A percentile compares a stretch with the other conserved stretches of the same genome.
phyloP scores from a whole-genome alignment of 805 yeast genomes.

The Hyphopichia homilentoma region DNA sequence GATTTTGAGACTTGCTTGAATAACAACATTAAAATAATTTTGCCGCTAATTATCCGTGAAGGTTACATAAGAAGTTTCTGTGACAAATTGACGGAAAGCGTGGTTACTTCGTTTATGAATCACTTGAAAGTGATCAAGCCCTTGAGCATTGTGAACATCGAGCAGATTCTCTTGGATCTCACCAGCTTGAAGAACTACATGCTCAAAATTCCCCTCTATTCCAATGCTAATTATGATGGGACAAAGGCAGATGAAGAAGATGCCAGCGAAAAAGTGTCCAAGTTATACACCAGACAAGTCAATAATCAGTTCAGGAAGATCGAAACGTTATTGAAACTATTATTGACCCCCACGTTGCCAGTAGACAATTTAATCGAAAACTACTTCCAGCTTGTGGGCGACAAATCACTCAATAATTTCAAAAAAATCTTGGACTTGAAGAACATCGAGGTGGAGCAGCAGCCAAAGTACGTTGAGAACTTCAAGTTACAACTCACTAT shows the following conservation, averaged over 20 bases:
- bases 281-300: constrained; percentile 40
- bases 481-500: constrained; percentile 33
- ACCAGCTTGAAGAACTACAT: constrained; percentile 59
- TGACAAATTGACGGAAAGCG: constrained; percentile 69
- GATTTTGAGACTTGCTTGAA: constrained; percentile 50
- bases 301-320: constrained; percentile 38
- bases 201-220: constrained; percentile 36
- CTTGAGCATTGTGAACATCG: constrained; percentile 62
- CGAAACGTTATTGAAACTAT: constrained; percentile 65
- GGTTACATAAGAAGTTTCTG: constrained; percentile 69
- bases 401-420: constrained; percentile 59
- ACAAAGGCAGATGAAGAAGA: constrained; percentile 15
- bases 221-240: constrained; percentile 33
- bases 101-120: constrained; percentile 52
- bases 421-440: constrained; percentile 61
- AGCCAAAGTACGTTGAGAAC: constrained; percentile 30
- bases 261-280: constrained; percentile 18
- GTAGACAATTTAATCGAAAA: constrained; percentile 55
- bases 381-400: constrained; percentile 66
- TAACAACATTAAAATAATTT: constrained; percentile 43
- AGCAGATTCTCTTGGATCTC: constrained; percentile 75
- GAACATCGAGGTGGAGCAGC: constrained; percentile 38
- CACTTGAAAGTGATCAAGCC: constrained; percentile 65
- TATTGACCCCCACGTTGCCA: constrained; percentile 64
- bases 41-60: constrained; percentile 62